A percentile compares a stretch with the other conserved stretches of the same genome.
Evolutionary conservation across 495 filamentous ascomycete genomes (phyloP).

Genomic region (Neurospora sp.): DNA sequence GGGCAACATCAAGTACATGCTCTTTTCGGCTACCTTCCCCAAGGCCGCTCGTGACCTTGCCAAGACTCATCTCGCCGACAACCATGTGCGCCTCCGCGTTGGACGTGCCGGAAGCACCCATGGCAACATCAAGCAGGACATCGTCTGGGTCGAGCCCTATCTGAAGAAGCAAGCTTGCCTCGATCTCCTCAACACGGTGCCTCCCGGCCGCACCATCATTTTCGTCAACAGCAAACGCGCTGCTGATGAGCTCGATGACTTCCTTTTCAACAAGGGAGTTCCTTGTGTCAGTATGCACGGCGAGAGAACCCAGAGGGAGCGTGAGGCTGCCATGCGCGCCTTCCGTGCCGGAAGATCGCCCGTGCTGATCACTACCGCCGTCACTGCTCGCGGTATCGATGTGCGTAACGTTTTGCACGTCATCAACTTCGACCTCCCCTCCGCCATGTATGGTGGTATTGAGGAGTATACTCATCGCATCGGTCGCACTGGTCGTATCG

Average conservation of each 20-base stretch:
- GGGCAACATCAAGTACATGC: constrained; percentile 68
- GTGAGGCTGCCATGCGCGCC: constrained; percentile 83
- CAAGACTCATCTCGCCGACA: constrained; percentile 55
- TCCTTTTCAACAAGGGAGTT: constrained; percentile 64
- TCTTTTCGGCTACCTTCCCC: constrained; percentile 93
- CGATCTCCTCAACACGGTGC: constrained; percentile 58
- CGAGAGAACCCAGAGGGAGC: constrained; percentile 81
- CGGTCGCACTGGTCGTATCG: constrained; percentile 90
- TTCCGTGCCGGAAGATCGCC: constrained; percentile 68
- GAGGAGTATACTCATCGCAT: constrained; percentile 92
- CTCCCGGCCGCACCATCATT: constrained; percentile 73
- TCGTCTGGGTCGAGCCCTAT: constrained; percentile 51
- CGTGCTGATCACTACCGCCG: constrained; percentile 74
- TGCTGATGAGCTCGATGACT: constrained; percentile 80
- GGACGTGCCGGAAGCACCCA: constrained; percentile 77
- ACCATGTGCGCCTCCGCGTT: constrained; percentile 68
- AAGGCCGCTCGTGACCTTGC: constrained; percentile 67
- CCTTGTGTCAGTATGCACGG: constrained; percentile 80
- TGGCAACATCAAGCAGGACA: constrained; percentile 65
- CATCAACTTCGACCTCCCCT: constrained; percentile 85
- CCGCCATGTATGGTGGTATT: constrained; percentile 64
- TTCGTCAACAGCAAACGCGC: constrained; percentile 75
- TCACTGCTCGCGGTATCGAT: constrained; percentile 85
- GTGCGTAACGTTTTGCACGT: constrained; percentile 79
- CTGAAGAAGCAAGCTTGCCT: constrained; percentile 61